A percentile compares a stretch with the other conserved stretches of the same genome.
Conservation (phyloP, 2,329 filamentous ascomycete species). For the Metarhizium rileyi region DNA sequence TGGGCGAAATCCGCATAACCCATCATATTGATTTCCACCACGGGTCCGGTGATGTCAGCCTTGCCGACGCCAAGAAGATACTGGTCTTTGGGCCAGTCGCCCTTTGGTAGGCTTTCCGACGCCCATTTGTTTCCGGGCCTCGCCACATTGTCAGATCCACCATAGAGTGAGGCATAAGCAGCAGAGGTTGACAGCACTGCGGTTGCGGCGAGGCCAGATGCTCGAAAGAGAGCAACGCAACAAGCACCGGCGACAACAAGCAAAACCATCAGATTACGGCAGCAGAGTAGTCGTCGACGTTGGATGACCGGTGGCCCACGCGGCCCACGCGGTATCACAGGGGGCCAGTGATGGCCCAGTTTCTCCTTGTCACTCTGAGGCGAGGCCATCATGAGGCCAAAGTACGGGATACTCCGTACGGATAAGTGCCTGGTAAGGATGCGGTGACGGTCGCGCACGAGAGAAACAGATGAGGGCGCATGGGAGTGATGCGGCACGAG, state of each 20-base stretch:
- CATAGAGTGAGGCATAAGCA: constrained; percentile 4
- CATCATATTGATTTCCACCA: constrained; percentile 84
- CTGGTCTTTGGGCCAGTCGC: constrained; percentile 10
- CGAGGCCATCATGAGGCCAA: constrained; percentile 7
- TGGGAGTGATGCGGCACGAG: not conserved
- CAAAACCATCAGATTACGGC: constrained; percentile 7
- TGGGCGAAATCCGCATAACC: constrained; percentile 76
- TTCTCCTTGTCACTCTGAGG: constrained; percentile 1
- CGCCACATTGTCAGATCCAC: constrained; percentile 1
- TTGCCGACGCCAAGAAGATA: constrained; percentile 44
- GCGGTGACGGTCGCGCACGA: not conserved
- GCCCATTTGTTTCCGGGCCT: constrained; percentile 10
- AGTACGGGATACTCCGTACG: too few relatives aligned
- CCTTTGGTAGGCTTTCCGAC: constrained; percentile 6
- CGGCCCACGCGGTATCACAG: not conserved
- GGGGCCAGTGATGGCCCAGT: not conserved
- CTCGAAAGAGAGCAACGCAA: constrained; percentile 9
- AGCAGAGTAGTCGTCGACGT: constrained; percentile 2
- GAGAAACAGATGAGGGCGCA: not conserved
- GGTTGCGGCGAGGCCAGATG: constrained; percentile 9
- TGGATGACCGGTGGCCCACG: not conserved
- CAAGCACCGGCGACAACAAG: constrained; percentile 8
- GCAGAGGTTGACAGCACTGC: constrained; percentile 10
- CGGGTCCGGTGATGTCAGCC: constrained; percentile 54
- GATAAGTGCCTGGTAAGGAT: too few relatives aligned